Conservation (phyloP, 2,329 filamentous ascomycete species). For the Diaporthe sp. region DNA sequence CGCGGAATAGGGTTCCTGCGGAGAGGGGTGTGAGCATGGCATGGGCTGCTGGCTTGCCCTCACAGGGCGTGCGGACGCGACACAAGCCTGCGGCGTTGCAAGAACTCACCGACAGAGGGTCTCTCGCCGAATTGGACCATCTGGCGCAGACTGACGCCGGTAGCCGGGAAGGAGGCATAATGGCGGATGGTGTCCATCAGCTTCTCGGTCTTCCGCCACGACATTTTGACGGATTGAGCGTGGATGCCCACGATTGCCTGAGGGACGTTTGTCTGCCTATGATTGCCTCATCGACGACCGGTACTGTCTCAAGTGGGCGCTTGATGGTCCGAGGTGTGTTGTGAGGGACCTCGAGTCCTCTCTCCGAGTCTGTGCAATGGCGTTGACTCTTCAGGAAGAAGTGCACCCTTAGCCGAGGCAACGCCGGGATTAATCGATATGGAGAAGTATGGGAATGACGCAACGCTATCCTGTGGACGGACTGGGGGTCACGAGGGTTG, state of each 20-base stretch:
- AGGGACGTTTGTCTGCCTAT: slow-evolving; percentile 27
- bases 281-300: slow-evolving; percentile 33
- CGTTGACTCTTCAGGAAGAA: slow-evolving; percentile 9
- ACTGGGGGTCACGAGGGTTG: slow-evolving; percentile 28
- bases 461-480: slow-evolving; percentile 3
- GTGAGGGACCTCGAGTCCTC: not conserved
- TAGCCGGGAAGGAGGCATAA: slow-evolving; percentile 96
- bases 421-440: slow-evolving; percentile 35
- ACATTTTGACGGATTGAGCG: slow-evolving; percentile 69
- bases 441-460: slow-evolving; percentile 27
- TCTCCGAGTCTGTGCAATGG: slow-evolving; percentile 1
- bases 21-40: slow-evolving; percentile 26
- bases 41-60: slow-evolving; percentile 23
- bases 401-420: slow-evolving; percentile 34
- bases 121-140: slow-evolving; percentile 99
- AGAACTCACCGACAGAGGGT: slow-evolving; percentile 81
- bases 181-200: slow-evolving; percentile 98
- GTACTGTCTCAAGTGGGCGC: not conserved
- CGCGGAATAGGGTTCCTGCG: slow-evolving; percentile 91
- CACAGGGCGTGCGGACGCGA: not conserved
- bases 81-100: slow-evolving; percentile 19
- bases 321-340: not conserved
- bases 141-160: slow-evolving; percentile 94
- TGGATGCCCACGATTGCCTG: slow-evolving; percentile 36
- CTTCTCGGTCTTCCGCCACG: slow-evolving; percentile 90